Evolutionary conservation across 805 yeast species (phyloP), one percentile per base, ranked within the genome.

Genomic region (Candida mattraensis): DNA sequence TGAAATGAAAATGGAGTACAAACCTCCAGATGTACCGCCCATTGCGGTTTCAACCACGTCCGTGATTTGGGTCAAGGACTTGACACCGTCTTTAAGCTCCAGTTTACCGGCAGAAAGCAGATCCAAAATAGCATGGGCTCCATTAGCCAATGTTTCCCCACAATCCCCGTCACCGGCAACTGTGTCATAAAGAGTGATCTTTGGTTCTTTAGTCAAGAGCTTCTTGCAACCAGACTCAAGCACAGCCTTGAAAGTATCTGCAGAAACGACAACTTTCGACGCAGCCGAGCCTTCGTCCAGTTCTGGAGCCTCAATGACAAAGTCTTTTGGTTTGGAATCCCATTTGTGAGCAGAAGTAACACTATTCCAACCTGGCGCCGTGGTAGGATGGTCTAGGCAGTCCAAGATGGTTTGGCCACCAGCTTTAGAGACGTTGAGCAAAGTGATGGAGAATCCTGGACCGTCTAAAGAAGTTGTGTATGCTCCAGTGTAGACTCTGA

Each of bases 21-120:
- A 62, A 1, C 96, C 97, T 35, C 98, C 98, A 1, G 95, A 85
- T 0, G 98, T 91, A 33, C 98, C 98, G 35, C 97, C 98, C 97
- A 91, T 91, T n/a, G 78, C 78, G 16, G 61, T 54, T 57, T 89
- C 97, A 22, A 89, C 87, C 14, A 83, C 60, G 37, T 87, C 95
- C 3, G 96, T 85, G 31, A 89, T 72, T 47, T 76, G 76, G n/a
- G 80, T 69, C 28, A 86, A 58, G 1, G 84, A 76, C 33, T 78
- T 67, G 12, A 74, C 78, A 4, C 75, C 79, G 45, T 76, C 82
- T 12, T 51, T 30, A 24, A 71, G 47, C n/a, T 59, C 61, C 14
- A 74, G 50, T 7, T 60, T 48, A 18, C 59, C 57, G 13, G 53
- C 33, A 7, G 68, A 64, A 30, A 87, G 62, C 14, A 78, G 76